Conservation (phyloP, 768 basidiomycete genomes). For the Boletus rufocinnamomeus region DNA sequence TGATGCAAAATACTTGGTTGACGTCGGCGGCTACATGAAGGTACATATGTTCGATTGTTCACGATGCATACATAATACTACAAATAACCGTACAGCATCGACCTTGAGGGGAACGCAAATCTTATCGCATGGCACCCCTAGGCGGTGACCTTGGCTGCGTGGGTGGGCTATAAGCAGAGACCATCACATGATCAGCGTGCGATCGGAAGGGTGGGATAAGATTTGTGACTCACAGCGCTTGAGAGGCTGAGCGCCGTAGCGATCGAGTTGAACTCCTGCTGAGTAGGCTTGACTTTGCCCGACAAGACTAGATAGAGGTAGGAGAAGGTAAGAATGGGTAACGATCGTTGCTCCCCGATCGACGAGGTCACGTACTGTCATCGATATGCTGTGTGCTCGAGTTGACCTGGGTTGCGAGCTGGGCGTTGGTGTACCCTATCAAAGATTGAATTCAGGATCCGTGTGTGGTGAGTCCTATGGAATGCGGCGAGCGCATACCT, state of each 20-base stretch:
- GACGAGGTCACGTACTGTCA: conserved; percentile 45
- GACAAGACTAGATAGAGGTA: conserved; percentile 57
- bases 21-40: neutral
- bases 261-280: conserved; percentile 51
- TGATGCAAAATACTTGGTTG: neutral
- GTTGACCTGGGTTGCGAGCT: conserved; percentile 50
- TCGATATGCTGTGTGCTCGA: conserved; percentile 48
- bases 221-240: conserved; percentile 29
- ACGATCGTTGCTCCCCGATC: neutral
- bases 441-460: neutral
- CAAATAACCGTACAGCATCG: conserved; percentile 14
- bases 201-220: neutral
- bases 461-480: neutral
- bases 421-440: conserved; percentile 9
- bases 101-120: neutral
- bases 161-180: neutral
- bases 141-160: neutral
- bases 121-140: neutral
- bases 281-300: conserved; percentile 43
- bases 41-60: conserved; percentile 8
- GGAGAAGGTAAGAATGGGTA: neutral
- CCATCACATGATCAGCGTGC: neutral
- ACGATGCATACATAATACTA: conserved; percentile 13
- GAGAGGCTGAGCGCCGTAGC: conserved; percentile 45
- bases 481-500: conserved; percentile 37